Evolutionary conservation across 768 basidiomycete species (phyloP).

Genomic region (Leccinum uliginosum): DNA sequence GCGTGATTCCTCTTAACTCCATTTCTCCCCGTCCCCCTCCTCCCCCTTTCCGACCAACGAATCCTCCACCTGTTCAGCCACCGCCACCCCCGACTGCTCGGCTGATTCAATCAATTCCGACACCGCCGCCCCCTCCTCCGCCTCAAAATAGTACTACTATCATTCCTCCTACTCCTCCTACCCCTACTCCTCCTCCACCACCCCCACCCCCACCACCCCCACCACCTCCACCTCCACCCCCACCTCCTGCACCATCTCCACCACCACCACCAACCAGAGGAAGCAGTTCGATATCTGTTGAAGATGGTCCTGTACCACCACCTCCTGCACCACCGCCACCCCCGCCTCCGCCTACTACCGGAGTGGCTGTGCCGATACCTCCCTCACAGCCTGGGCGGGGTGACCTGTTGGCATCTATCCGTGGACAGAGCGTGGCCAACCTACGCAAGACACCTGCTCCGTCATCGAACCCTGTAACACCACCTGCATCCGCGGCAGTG

Average conservation of each 20-base stretch:
- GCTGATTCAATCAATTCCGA: slow-evolving; percentile 30
- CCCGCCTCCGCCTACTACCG: slow-evolving; percentile 39
- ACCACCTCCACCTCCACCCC: slow-evolving; percentile 24
- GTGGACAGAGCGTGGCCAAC: slow-evolving; percentile 66
- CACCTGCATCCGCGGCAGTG: slow-evolving; percentile 28
- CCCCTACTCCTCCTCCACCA: slow-evolving; percentile 32
- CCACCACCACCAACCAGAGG: slow-evolving; percentile 26
- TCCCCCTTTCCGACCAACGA: slow-evolving; percentile 29
- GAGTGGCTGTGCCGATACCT: slow-evolving; percentile 26
- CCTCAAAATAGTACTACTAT: neutral
- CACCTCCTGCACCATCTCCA: slow-evolving; percentile 26
- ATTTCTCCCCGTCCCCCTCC: slow-evolving; percentile 14
- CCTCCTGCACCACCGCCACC: slow-evolving; percentile 29
- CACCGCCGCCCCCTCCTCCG: slow-evolving; percentile 28
- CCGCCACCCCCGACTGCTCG: slow-evolving; percentile 12
- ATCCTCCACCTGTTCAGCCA: slow-evolving; percentile 32
- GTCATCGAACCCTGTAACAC: slow-evolving; percentile 30
- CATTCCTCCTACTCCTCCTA: no score
- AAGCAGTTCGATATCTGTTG: slow-evolving; percentile 11
- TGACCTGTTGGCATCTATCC: slow-evolving; percentile 75
- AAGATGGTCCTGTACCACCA: slow-evolving; percentile 28
- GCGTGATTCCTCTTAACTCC: slow-evolving; percentile 17
- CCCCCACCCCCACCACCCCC: slow-evolving; percentile 40
- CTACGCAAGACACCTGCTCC: slow-evolving; percentile 51
- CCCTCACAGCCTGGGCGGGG: slow-evolving; percentile 56